Evolutionary conservation across 257 asterid species (phyloP).

Genomic region (Ilex aquifolium): DNA sequence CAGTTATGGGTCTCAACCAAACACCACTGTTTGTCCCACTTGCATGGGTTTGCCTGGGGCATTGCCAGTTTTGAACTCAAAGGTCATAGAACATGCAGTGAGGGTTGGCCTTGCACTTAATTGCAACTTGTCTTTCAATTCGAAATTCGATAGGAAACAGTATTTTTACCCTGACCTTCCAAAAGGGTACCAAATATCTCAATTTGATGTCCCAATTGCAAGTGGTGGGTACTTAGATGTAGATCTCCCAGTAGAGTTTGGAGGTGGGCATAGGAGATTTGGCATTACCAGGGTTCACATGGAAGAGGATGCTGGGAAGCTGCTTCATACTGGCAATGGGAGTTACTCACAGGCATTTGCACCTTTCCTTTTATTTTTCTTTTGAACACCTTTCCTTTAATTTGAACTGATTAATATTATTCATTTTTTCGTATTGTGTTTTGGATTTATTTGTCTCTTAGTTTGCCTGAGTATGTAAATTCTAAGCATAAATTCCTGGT

Average conservation of each 20-base stretch:
- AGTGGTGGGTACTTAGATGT: conserved; percentile 71
- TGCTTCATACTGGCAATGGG: conserved; percentile 73
- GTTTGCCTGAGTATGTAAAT: not conserved
- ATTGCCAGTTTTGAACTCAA: conserved; percentile 87
- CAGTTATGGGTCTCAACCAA: conserved; percentile 73
- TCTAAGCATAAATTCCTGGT: not conserved
- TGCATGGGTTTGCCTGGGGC: conserved; percentile 99
- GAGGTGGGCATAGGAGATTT: conserved; percentile 92
- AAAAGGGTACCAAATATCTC: conserved; percentile 96
- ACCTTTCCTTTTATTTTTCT: not conserved
- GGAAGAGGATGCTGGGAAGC: conserved; percentile 99
- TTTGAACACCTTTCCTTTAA: not conserved
- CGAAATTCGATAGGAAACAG: conserved; percentile 94
- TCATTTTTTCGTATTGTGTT: not conserved
- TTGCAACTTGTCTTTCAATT: conserved; percentile 61
- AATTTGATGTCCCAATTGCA: conserved; percentile 89
- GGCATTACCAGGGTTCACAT: conserved; percentile 94
- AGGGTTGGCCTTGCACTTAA: conserved; percentile 85
- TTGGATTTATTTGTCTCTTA: not conserved
- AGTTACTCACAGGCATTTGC: conserved; percentile 68
- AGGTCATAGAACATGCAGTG: conserved; percentile 73
- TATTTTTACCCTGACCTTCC: conserved; percentile 97
- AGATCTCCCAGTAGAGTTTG: conserved; percentile 88
- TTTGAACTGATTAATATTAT: not conserved
- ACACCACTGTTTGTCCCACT: conserved; percentile 77